Evolutionary conservation across 2,329 filamentous ascomycete genomes (phyloP).

Genomic region (Salinomyces thailandicus): DNA sequence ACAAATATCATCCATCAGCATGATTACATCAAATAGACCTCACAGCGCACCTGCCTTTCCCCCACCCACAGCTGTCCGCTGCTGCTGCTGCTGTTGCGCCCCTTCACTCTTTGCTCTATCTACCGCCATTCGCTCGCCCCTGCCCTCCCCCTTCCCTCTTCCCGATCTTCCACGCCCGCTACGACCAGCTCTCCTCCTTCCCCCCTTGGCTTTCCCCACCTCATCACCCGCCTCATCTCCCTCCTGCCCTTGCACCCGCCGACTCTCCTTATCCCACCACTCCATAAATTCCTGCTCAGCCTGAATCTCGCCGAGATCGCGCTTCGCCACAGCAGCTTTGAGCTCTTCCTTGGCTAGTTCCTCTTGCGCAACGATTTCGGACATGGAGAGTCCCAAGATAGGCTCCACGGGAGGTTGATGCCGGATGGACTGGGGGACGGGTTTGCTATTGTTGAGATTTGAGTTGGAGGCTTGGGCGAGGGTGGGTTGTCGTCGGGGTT

Average conservation of each 20-base stretch:
- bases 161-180: conserved; percentile 10
- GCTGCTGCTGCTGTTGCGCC: background rate
- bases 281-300: conserved; percentile 93
- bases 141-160: conserved; percentile 1
- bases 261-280: conserved; percentile 87
- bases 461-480: conserved; percentile 21
- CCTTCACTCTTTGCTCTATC: too few species aligned
- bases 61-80: background rate
- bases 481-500: conserved; percentile 12
- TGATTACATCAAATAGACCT: background rate
- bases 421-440: conserved; percentile 36
- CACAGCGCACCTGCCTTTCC: background rate
- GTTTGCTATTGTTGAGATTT: too few species aligned
- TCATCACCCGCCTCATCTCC: conserved; percentile 13
- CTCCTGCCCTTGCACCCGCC: conserved; percentile 47
- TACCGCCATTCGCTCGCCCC: background rate
- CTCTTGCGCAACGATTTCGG: conserved; percentile 82
- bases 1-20: background rate
- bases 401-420: conserved; percentile 51
- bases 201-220: conserved; percentile 6
- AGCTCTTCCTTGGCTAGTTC: conserved; percentile 72
- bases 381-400: conserved; percentile 61
- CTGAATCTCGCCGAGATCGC: conserved; percentile 88
- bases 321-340: conserved; percentile 74
- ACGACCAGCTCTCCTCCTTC: conserved; percentile 13